Evolutionary conservation across 257 asterid species (phyloP).

Genomic region (Solanum chiquidenum): DNA sequence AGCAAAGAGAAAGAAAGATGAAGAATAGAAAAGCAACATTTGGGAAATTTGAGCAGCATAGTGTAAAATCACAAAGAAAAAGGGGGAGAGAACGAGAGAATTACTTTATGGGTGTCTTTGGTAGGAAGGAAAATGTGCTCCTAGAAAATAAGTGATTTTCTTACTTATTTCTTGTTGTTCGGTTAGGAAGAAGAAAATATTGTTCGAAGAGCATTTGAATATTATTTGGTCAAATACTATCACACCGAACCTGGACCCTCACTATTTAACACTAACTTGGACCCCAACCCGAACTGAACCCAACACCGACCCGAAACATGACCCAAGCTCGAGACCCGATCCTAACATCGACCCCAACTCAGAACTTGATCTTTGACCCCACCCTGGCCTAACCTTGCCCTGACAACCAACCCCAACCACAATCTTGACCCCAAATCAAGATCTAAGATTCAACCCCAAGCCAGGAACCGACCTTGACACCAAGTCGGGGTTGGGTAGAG

Average conservation of each 20-base stretch:
- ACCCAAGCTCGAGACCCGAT: neutral
- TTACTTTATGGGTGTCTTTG: neutral
- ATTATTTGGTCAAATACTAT: neutral
- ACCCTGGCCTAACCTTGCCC: neutral
- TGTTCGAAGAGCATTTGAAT: neutral
- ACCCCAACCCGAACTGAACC: neutral
- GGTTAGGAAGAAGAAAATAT: neutral
- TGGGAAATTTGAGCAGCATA: neutral
- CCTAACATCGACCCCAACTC: neutral
- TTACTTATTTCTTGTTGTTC: neutral
- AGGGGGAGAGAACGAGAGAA: neutral
- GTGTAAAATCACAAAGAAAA: neutral
- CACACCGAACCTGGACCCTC: neutral
- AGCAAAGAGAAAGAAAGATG: neutral
- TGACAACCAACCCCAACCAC: neutral
- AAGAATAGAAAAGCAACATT: neutral
- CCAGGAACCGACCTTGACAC: neutral
- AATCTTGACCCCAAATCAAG: neutral
- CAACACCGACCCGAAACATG: neutral
- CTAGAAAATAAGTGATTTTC: neutral
- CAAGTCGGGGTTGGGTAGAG: neutral
- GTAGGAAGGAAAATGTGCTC: neutral
- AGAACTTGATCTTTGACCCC: neutral
- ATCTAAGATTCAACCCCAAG: neutral
- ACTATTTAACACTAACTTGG: neutral